Percentiles rank a stretch among this genome's conserved stretches.
These are phyloP conservation scores for Simmondsia chinensis DNA, from an alignment of 148 eudicot genomes.

Conservation along the genomic window DNA sequence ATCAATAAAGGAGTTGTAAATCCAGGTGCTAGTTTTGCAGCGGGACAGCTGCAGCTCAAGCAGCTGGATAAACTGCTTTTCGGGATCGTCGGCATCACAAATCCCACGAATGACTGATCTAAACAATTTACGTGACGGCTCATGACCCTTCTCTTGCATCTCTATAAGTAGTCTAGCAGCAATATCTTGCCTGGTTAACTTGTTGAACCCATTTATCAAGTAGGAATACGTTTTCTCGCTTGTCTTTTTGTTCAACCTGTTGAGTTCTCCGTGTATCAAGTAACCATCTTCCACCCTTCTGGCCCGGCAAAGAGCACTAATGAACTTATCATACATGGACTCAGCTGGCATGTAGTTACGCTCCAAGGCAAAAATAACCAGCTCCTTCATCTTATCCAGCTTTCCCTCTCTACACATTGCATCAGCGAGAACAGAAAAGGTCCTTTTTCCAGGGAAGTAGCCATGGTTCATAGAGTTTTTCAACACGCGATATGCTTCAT, in stretches of 20 bases:
- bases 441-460: slow-evolving; percentile 39
- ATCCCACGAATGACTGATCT: slow-evolving; percentile 38
- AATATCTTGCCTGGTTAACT: slow-evolving; percentile 46
- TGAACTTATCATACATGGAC: slow-evolving; percentile 39
- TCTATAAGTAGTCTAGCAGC: slow-evolving; percentile 64
- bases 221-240: slow-evolving; percentile 33
- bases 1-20: slow-evolving; percentile 54
- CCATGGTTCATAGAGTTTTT: slow-evolving; percentile 48
- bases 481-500: slow-evolving; percentile 59
- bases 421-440: slow-evolving; percentile 61
- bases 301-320: slow-evolving; percentile 51
- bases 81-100: slow-evolving; percentile 43
- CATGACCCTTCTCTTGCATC: slow-evolving; percentile 85
- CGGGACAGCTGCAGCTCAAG: slow-evolving; percentile 55
- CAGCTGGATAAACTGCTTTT: slow-evolving; percentile 40
- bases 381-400: slow-evolving; percentile 69
- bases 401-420: slow-evolving; percentile 69
- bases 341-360: slow-evolving; percentile 29
- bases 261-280: slow-evolving; percentile 43
- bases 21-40: slow-evolving; percentile 7
- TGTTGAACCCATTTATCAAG: slow-evolving; percentile 54
- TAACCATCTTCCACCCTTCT: slow-evolving; percentile 68
- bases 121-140: slow-evolving; percentile 27
- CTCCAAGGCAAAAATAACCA: slow-evolving; percentile 42
- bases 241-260: slow-evolving; percentile 25